Evolutionary conservation across 164 flowering plant genomes (phyloP).

Genomic region (Aristolochia fimbriata): DNA sequence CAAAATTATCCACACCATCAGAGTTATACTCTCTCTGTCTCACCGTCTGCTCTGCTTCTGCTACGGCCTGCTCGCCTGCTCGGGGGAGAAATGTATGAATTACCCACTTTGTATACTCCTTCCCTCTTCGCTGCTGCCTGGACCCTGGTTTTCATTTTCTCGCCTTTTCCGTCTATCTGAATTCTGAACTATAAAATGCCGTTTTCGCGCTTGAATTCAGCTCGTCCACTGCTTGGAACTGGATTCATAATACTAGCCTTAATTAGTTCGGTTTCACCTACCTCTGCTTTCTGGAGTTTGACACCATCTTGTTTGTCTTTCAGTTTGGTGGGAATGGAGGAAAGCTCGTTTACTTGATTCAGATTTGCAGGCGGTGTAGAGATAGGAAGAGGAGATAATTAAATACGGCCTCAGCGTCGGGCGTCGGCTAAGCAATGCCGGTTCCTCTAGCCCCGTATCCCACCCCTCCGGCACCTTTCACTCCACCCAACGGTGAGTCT

Average conservation of each 20-base stretch:
- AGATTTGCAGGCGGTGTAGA: too few species aligned
- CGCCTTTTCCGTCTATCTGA: not conserved
- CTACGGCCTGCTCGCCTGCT: too few species aligned
- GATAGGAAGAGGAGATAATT: too few species aligned
- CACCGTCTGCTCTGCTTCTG: slow-evolving; percentile 11
- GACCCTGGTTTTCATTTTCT: not conserved
- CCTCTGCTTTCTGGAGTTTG: not conserved
- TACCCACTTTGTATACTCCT: too few species aligned
- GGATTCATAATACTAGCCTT: not conserved
- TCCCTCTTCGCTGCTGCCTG: too few species aligned
- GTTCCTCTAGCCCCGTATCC: slow-evolving; percentile 95
- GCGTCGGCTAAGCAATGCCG: slow-evolving; percentile 46
- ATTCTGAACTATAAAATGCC: too few species aligned
- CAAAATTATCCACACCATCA: slow-evolving; percentile 7
- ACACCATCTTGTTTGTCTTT: slow-evolving; percentile 7
- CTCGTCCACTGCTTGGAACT: slow-evolving; percentile 4
- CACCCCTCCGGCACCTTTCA: slow-evolving; percentile 50
- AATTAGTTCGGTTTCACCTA: slow-evolving; percentile 6
- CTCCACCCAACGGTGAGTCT: slow-evolving; percentile 52
- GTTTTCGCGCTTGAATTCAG: not conserved
- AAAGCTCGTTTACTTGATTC: too few species aligned
- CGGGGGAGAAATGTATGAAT: too few species aligned
- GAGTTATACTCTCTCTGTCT: slow-evolving; percentile 4
- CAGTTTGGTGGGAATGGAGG: slow-evolving; percentile 18
- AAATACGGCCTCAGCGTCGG: too few species aligned